These are phyloP conservation scores for Raddia distichophylla DNA, from an alignment of 176 grass and related monocot species.

Conservation along the genomic window DNA sequence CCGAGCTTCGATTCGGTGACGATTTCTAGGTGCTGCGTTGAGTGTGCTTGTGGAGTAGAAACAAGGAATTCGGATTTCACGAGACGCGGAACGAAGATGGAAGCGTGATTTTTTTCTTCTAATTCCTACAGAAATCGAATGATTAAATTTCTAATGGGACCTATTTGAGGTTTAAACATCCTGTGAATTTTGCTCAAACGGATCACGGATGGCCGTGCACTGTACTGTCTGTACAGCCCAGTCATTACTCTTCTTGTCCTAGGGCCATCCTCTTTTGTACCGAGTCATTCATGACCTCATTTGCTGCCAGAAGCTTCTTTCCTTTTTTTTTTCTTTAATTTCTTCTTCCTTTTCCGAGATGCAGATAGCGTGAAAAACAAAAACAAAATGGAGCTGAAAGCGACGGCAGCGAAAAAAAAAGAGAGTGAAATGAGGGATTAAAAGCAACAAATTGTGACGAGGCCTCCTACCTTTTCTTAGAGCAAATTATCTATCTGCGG, in stretches of 20 bases:
- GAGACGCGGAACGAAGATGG: no score
- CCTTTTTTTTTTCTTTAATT: no score
- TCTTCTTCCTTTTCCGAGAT: no score
- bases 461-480: background rate
- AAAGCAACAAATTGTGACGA: background rate
- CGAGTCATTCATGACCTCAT: background rate
- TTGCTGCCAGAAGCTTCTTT: background rate
- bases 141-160: no score
- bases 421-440: background rate
- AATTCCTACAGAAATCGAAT: no score
- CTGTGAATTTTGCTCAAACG: no score
- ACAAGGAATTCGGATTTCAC: background rate
- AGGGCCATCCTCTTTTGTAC: background rate
- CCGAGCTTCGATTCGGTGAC: background rate
- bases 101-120: background rate
- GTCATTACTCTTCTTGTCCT: background rate
- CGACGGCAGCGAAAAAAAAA: no score
- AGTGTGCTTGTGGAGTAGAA: no score
- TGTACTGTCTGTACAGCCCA: background rate
- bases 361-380: no score
- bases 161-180: no score
- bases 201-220: background rate
- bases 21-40: background rate
- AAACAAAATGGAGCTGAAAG: no score
- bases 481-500: background rate